These are phyloP conservation scores for Apiospora pterosperma DNA, from an alignment of 2,329 filamentous ascomycete species.

Conservation along the genomic window DNA sequence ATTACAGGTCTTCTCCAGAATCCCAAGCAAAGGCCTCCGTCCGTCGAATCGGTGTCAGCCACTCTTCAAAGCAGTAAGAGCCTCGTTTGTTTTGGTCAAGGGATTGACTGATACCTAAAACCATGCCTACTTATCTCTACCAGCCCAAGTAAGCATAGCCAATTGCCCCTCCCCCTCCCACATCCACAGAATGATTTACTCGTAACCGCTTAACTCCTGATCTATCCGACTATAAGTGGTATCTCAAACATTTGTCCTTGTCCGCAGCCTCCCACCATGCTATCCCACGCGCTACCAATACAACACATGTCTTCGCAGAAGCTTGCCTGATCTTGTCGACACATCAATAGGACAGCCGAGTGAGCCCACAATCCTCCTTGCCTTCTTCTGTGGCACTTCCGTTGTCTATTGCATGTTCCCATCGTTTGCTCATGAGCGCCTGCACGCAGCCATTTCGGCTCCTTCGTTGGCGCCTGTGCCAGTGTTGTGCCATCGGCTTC, in stretches of 20 bases:
- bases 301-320: neutral
- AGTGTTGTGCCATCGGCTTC: neutral
- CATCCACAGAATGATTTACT: too few relatives aligned
- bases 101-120: too few relatives aligned
- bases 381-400: neutral
- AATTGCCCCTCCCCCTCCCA: too few relatives aligned
- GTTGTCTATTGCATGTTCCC: neutral
- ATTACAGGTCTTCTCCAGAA: too few relatives aligned
- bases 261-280: neutral
- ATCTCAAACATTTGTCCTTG: neutral
- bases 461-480: neutral
- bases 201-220: neutral
- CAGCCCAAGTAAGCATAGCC: too few relatives aligned
- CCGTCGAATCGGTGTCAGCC: too few relatives aligned
- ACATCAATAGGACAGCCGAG: neutral
- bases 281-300: neutral
- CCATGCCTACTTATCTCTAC: too few relatives aligned
- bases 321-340: neutral
- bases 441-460: neutral
- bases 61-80: too few relatives aligned
- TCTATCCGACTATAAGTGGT: constrained; percentile 3
- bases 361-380: neutral
- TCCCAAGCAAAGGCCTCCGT: too few relatives aligned
- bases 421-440: neutral
- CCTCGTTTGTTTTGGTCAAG: too few relatives aligned